Evolutionary conservation across 2,329 filamentous ascomycete species (phyloP).

Genomic region (Aspergillus fumigatiaffinis): DNA sequence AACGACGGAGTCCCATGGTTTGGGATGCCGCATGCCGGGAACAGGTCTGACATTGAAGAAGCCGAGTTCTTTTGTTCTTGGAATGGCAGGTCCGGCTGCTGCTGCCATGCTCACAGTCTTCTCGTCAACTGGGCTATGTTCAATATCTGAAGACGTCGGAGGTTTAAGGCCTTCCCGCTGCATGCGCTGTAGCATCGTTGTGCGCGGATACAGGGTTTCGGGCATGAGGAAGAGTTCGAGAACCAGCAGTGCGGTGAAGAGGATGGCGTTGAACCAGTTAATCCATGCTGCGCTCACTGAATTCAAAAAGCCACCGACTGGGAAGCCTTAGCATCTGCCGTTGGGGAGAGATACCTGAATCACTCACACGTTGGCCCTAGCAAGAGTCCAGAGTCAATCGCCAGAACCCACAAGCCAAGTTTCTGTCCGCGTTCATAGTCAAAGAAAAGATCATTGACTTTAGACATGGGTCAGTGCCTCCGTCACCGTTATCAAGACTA

Average conservation of each 20-base stretch:
- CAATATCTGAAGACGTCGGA: constrained; percentile 17
- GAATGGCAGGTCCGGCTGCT: constrained; percentile 16
- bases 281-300: constrained; percentile 50
- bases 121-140: constrained; percentile 19
- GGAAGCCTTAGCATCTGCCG: background rate
- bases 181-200: constrained; percentile 43
- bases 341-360: background rate
- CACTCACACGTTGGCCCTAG: constrained; percentile 45
- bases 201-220: constrained; percentile 55
- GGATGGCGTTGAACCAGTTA: constrained; percentile 53
- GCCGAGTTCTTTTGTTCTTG: constrained; percentile 41
- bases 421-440: constrained; percentile 55
- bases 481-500: background rate
- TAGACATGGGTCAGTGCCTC: constrained; percentile 2
- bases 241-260: constrained; percentile 48
- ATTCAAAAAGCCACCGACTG: constrained; percentile 51
- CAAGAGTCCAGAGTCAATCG: constrained; percentile 52
- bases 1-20: constrained; percentile 43
- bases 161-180: constrained; percentile 13
- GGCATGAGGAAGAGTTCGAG: constrained; percentile 50
- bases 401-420: constrained; percentile 55
- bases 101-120: background rate
- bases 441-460: constrained; percentile 53
- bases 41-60: constrained; percentile 46
- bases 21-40: constrained; percentile 51